phyloP scores from a whole-genome alignment of 768 basidiomycete genomes.

The Boletus eberwhitei region DNA sequence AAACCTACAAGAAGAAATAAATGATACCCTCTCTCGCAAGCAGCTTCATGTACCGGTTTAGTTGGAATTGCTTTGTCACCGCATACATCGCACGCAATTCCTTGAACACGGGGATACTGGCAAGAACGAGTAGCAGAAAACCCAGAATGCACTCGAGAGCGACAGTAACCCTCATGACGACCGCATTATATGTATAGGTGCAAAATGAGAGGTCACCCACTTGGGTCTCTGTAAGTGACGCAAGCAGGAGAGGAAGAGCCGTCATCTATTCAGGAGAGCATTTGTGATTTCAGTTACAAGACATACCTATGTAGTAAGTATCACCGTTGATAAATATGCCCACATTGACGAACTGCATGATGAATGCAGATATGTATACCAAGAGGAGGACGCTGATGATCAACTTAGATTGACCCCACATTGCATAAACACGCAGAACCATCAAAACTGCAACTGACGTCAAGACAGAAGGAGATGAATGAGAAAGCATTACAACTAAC shows the following conservation, averaged over 20 bases:
- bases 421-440: slow-evolving; percentile 6
- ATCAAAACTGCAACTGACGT: background rate
- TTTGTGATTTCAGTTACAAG: background rate
- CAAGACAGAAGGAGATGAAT: background rate
- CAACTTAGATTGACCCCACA: background rate
- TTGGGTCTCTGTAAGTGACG: background rate
- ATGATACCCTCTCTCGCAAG: background rate
- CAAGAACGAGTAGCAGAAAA: background rate
- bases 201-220: background rate
- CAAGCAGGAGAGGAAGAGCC: background rate
- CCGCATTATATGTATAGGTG: background rate
- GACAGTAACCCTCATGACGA: background rate
- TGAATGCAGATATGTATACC: background rate
- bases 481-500: background rate
- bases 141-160: background rate
- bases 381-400: background rate
- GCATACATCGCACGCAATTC: background rate
- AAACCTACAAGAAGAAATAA: slow-evolving; percentile 5
- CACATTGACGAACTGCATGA: background rate
- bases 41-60: background rate
- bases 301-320: background rate
- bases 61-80: background rate
- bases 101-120: background rate
- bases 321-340: background rate
- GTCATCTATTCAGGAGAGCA: background rate